These are phyloP conservation scores for Trichosporon faecale DNA, from an alignment of 1,284 basidiomycete genomes.

Conservation along the genomic window DNA sequence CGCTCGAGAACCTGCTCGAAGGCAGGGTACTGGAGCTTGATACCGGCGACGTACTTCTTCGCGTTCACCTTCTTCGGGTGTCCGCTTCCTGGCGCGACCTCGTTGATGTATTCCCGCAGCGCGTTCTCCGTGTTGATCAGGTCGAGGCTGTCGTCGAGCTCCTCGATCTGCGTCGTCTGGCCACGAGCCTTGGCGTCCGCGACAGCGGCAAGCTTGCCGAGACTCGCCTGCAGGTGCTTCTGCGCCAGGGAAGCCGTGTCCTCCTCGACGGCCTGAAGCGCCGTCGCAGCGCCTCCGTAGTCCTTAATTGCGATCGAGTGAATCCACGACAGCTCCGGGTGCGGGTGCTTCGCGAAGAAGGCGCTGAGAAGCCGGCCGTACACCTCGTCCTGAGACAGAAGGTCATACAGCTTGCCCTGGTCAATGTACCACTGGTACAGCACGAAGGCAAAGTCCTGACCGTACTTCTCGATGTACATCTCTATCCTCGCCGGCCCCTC, in stretches of 20 bases:
- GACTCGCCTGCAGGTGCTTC: slow-evolving; percentile 81
- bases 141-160: slow-evolving; percentile 56
- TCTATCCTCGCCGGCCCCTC: slow-evolving; percentile 50
- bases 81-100: slow-evolving; percentile 15
- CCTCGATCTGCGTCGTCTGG: slow-evolving; percentile 25
- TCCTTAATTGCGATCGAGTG: slow-evolving; percentile 74
- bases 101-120: slow-evolving; percentile 37
- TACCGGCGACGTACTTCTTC: slow-evolving; percentile 19
- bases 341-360: slow-evolving; percentile 66
- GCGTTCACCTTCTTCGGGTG: slow-evolving; percentile 20
- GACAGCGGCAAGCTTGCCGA: slow-evolving; percentile 82
- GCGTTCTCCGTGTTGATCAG: slow-evolving; percentile 58
- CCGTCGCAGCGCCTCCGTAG: slow-evolving; percentile 64
- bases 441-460: slow-evolving; percentile 78
- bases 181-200: slow-evolving; percentile 61
- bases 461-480: slow-evolving; percentile 74
- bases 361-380: slow-evolving; percentile 66
- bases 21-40: slow-evolving; percentile 24
- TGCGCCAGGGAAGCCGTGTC: slow-evolving; percentile 61
- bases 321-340: slow-evolving; percentile 78
- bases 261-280: slow-evolving; percentile 64
- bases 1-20: slow-evolving; percentile 24
- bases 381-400: slow-evolving; percentile 69
- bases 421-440: slow-evolving; percentile 70
- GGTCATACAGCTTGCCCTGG: slow-evolving; percentile 63